Evolutionary conservation across 805 yeast species (phyloP).

Genomic region (Komagataella pseudopastoris): DNA sequence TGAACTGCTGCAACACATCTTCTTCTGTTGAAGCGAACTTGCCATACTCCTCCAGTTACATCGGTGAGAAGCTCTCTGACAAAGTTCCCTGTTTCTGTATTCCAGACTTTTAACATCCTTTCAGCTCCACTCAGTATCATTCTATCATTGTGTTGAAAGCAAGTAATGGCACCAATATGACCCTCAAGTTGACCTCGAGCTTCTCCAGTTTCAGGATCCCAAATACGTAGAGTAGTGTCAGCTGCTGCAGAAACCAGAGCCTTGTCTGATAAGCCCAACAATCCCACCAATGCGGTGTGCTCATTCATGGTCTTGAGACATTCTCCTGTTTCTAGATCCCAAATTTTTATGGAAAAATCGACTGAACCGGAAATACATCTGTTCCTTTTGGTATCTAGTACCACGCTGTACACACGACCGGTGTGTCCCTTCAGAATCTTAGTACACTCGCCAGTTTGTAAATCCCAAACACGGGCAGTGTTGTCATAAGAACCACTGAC

Average conservation of each 20-base stretch:
- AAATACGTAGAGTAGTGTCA: conserved; percentile 78
- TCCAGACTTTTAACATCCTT: conserved; percentile 79
- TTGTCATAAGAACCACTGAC: conserved; percentile 88
- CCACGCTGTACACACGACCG: conserved; percentile 81
- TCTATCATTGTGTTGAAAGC: conserved; percentile 81
- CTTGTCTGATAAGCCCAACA: conserved; percentile 63
- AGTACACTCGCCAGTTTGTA: conserved; percentile 58
- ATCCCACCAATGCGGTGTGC: conserved; percentile 82
- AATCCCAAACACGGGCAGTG: conserved; percentile 86
- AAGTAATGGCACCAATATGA: conserved; percentile 79
- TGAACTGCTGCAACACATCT: conserved; percentile 90
- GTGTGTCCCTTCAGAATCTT: conserved; percentile 73
- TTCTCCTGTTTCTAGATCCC: conserved; percentile 77
- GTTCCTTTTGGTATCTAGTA: conserved; percentile 60
- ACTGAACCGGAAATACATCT: conserved; percentile 85
- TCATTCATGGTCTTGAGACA: conserved; percentile 65
- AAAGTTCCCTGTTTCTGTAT: conserved; percentile 62
- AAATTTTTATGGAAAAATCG: conserved; percentile 78
- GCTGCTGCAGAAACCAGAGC: conserved; percentile 91
- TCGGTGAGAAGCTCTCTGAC: conserved; percentile 63
- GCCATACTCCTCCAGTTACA: conserved; percentile 86
- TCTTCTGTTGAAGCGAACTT: conserved; percentile 73
- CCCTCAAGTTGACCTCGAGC: conserved; percentile 63
- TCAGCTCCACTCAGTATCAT: conserved; percentile 83
- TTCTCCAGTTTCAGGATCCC: conserved; percentile 77